These are phyloP conservation scores for Corynascus novoguineensis DNA, from an alignment of 495 filamentous ascomycete genomes.

Conservation along the genomic window DNA sequence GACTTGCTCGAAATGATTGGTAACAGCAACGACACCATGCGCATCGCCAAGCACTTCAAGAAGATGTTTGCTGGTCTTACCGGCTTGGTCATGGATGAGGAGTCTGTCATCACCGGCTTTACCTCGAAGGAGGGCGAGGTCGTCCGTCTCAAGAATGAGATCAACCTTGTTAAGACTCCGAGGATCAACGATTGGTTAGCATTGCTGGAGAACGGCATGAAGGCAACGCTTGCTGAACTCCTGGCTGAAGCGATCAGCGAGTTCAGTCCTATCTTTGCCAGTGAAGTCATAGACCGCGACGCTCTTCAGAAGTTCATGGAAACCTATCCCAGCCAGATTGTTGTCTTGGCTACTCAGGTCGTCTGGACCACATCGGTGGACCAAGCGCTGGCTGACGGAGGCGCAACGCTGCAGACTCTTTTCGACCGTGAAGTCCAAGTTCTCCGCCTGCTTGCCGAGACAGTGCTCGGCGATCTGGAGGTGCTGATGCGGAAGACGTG, in stretches of 20 bases:
- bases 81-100: conserved; percentile 85
- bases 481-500: conserved; percentile 87
- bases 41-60: conserved; percentile 95
- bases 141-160: conserved; percentile 77
- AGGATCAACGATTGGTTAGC: conserved; percentile 98
- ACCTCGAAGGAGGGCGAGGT: conserved; percentile 94
- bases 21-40: conserved; percentile 93
- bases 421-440: conserved; percentile 73
- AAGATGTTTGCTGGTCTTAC: conserved; percentile 99
- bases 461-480: conserved; percentile 87
- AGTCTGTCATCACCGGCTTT: conserved; percentile 81
- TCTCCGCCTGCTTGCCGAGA: conserved; percentile 74
- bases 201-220: conserved; percentile 89
- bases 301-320: conserved; percentile 71
- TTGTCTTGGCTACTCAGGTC: conserved; percentile 90
- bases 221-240: conserved; percentile 82
- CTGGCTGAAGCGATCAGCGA: conserved; percentile 78
- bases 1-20: conserved; percentile 99
- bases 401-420: conserved; percentile 57
- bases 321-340: conserved; percentile 85
- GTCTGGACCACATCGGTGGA: conserved; percentile 89
- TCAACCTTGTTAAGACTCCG: conserved; percentile 86
- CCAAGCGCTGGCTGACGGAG: conserved; percentile 62
- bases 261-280: conserved; percentile 64
- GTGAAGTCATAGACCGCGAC: conserved; percentile 56